Conservation (phyloP, 2,329 filamentous ascomycete genomes). For the Phialophora expanda region DNA sequence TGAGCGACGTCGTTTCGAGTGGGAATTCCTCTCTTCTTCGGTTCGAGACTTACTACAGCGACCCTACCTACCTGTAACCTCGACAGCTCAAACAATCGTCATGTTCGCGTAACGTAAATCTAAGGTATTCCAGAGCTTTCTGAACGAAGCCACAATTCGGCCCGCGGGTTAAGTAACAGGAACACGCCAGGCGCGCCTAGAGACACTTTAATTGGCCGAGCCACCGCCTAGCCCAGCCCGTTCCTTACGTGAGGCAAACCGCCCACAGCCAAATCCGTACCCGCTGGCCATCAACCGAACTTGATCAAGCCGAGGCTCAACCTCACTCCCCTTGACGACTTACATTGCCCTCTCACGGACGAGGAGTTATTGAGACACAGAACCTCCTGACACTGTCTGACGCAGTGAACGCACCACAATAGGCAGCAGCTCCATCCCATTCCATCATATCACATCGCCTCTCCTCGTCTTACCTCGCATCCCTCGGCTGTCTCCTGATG, state of each 20-base stretch:
- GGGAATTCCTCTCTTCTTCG: no score
- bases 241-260: no score
- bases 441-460: background rate
- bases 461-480: background rate
- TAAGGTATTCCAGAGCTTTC: background rate
- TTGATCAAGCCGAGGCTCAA: background rate
- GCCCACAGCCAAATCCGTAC: no score
- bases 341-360: background rate
- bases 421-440: background rate
- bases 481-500: background rate
- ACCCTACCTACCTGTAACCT: no score
- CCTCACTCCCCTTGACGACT: background rate
- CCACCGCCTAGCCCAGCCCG: no score
- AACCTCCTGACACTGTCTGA: background rate
- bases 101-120: background rate
- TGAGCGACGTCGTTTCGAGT: no score
- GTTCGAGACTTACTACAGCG: no score
- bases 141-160: background rate
- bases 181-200: background rate
- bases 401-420: background rate
- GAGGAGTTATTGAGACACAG: background rate
- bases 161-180: background rate
- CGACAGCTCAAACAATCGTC: background rate
- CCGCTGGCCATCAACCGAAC: background rate
- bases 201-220: background rate